Conservation (phyloP, 345 rosid genomes). For the Euphorbia pulcherrima region DNA sequence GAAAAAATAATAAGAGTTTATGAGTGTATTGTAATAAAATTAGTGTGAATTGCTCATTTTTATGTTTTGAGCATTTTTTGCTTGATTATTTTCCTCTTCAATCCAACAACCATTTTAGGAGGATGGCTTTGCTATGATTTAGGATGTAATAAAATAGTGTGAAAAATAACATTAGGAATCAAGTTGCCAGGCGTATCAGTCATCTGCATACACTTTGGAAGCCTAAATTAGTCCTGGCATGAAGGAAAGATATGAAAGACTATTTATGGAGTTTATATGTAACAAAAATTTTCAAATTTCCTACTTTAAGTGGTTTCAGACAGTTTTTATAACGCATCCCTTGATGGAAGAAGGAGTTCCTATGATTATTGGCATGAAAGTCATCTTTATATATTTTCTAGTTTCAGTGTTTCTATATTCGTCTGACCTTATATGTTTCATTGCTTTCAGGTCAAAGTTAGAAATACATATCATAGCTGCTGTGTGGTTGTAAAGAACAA, state of each 20-base stretch:
- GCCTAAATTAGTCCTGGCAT: neutral
- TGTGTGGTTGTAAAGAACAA: slow-evolving; percentile 77
- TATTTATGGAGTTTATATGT: neutral
- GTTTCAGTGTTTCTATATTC: neutral
- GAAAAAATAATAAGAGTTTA: too few relatives aligned
- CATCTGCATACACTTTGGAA: neutral
- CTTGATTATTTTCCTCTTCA: too few relatives aligned
- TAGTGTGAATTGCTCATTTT: too few relatives aligned
- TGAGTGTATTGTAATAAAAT: too few relatives aligned
- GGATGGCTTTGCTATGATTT: neutral
- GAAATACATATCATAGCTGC: slow-evolving; percentile 71
- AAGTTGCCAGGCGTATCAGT: too few relatives aligned
- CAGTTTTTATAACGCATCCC: too few relatives aligned
- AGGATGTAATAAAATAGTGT: neutral
- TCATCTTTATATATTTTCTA: neutral
- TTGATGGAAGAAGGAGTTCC: neutral
- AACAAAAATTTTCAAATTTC: too few relatives aligned
- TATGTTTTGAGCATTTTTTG: too few relatives aligned
- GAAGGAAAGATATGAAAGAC: neutral
- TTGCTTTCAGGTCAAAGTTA: slow-evolving; percentile 71
- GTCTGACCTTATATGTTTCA: slow-evolving; percentile 5
- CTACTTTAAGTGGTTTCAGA: too few relatives aligned
- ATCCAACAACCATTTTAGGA: too few relatives aligned
- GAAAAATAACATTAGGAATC: neutral
- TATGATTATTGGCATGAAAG: too few relatives aligned